Evolutionary conservation across 202 grass and related monocot species (phyloP).

Genomic region (Sporobolus alterniflorus): DNA sequence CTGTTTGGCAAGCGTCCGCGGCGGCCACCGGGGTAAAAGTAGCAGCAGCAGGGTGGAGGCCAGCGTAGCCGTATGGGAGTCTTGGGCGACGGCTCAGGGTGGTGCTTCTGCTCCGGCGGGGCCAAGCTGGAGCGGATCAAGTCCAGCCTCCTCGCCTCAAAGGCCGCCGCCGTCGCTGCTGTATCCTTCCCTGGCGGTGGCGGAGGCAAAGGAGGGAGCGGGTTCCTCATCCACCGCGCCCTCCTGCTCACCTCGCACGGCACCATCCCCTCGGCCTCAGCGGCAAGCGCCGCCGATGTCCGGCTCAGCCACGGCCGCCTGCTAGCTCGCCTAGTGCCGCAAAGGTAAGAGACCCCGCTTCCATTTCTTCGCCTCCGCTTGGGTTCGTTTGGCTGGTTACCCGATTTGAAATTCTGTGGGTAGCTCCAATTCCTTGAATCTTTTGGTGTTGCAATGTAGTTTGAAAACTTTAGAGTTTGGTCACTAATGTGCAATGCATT

Average conservation of each 20-base stretch:
- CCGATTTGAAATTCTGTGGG: constrained; percentile 23
- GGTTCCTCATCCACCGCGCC: constrained; percentile 88
- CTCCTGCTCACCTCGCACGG: constrained; percentile 87
- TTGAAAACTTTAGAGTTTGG: constrained; percentile 15
- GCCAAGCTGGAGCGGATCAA: constrained; percentile 88
- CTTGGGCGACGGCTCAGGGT: constrained; percentile 57
- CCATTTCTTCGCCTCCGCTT: constrained; percentile 4
- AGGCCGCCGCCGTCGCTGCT: constrained; percentile 73
- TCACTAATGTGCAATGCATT: background rate
- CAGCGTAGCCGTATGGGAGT: constrained; percentile 58
- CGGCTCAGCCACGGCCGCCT: constrained; percentile 67
- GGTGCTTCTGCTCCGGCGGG: constrained; percentile 91
- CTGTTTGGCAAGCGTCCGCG: constrained; percentile 14
- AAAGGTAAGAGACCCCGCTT: constrained; percentile 50
- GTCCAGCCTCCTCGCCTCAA: constrained; percentile 60
- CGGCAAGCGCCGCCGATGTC: constrained; percentile 66
- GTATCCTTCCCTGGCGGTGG: constrained; percentile 50
- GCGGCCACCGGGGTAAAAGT: constrained; percentile 7
- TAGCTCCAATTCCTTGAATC: background rate
- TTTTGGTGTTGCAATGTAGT: background rate
- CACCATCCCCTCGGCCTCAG: constrained; percentile 67
- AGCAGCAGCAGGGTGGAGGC: background rate
- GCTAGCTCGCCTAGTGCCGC: constrained; percentile 65
- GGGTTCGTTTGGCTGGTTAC: background rate
- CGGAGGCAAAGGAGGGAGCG: constrained; percentile 53